Evolutionary conservation across 306 rosid genomes (phyloP).

Genomic region (Malus sieversii): DNA sequence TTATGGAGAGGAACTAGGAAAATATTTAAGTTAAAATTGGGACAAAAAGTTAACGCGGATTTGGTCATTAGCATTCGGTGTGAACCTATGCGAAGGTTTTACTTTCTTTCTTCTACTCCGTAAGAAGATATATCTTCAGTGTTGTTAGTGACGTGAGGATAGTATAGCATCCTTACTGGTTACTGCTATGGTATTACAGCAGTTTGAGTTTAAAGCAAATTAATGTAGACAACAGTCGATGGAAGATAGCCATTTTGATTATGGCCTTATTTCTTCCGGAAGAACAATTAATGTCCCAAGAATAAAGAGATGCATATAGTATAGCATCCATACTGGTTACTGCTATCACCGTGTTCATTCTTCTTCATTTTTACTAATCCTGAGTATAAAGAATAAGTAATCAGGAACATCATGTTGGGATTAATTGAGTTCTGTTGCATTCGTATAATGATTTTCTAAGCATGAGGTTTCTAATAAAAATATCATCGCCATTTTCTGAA

Average conservation of each 20-base stretch:
- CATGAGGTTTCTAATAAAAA: slow-evolving; percentile 8
- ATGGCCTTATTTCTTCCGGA: not conserved
- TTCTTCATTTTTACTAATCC: not conserved
- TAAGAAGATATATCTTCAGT: not conserved
- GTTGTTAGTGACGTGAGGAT: not conserved
- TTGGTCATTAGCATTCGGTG: not conserved
- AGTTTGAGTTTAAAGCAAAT: not conserved
- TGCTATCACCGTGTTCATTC: not conserved
- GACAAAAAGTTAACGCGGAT: not conserved
- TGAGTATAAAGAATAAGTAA: not conserved
- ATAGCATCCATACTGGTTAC: not conserved
- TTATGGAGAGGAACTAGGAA: not conserved
- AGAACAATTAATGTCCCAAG: not conserved
- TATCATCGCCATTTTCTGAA: slow-evolving; percentile 18
- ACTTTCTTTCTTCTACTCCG: not conserved
- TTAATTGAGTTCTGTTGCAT: not conserved
- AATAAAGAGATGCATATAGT: not conserved
- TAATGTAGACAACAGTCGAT: not conserved
- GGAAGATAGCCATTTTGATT: not conserved
- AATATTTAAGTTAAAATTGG: not conserved
- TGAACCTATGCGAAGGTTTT: not conserved
- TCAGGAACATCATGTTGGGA: not conserved
- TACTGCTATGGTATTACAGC: not conserved
- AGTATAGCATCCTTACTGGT: no score
- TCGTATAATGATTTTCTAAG: not conserved